phyloP scores from a whole-genome alignment of 2,329 filamentous ascomycete species.

The Colletotrichum euphorbiae region DNA sequence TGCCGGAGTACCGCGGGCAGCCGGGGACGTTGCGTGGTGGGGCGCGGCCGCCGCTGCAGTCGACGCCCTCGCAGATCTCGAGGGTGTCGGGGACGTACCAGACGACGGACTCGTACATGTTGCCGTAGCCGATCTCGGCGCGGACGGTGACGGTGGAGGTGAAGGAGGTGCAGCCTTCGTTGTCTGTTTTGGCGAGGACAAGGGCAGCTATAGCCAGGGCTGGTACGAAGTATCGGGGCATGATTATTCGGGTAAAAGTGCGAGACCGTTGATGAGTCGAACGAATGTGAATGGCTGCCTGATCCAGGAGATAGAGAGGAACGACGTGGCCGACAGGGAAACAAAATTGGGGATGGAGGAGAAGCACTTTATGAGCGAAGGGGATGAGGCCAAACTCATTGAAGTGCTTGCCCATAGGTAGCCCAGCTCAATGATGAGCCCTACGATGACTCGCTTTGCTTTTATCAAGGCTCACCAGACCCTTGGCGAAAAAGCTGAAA shows the following conservation, averaged over 20 bases:
- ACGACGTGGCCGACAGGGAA: not conserved
- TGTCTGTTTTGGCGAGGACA: constrained; percentile 56
- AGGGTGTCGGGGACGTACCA: constrained; percentile 73
- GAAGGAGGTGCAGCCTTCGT: constrained; percentile 55
- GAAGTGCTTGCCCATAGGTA: too few relatives aligned
- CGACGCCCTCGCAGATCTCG: constrained; percentile 72
- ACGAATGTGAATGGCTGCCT: not conserved
- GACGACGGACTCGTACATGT: constrained; percentile 58
- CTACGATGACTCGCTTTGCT: not conserved
- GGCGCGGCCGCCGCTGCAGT: constrained; percentile 75
- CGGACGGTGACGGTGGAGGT: constrained; percentile 46
- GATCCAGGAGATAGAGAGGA: not conserved
- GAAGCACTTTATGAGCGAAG: not conserved
- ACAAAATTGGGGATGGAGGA: not conserved
- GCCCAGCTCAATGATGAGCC: not conserved
- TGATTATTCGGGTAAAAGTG: not conserved
- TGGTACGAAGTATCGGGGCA: constrained; percentile 37
- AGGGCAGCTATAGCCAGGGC: constrained; percentile 46
- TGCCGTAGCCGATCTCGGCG: constrained; percentile 16
- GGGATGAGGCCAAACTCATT: not conserved
- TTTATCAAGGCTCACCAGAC: not conserved
- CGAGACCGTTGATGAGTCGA: not conserved
- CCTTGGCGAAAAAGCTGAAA: not conserved
- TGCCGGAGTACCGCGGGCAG: constrained; percentile 66
- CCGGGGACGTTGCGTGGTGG: constrained; percentile 72